Evolutionary conservation across 805 yeast species (phyloP), one percentile per base, ranked within the genome.

Genomic region (Suhomyces tanzawaensis): DNA sequence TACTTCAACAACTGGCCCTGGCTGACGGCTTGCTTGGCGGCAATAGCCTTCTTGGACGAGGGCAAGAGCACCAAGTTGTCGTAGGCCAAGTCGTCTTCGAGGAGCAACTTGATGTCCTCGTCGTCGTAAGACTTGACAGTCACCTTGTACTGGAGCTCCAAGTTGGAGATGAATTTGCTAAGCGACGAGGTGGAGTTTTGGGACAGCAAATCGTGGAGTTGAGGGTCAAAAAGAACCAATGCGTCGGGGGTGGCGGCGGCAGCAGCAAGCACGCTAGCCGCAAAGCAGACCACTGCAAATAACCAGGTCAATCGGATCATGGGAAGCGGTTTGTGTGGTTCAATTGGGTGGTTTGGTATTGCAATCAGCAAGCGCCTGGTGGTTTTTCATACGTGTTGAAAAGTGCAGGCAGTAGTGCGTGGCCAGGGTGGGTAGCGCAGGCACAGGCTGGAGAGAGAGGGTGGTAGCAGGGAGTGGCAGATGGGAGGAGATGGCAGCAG

Each of bases 1-100:
- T 81, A 87, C 27, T 77, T 68, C 29, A 87, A 57, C 42, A 93
- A 60, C 7, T 64, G 58, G 41, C 53, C 56, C 40, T 58, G 66
- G 42, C 55, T 53, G 43, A 66, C 52, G 34, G 33, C 38, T 16
- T 37, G 36, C 32, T 66, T 68, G 33, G 61, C 57, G 5, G 44
- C 49, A 30, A 64, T 52, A 4, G 59, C 40, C 50, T 61, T 66
- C 46, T 64, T 63, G 26, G 60, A 33, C 9, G 64, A 45, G 4
- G 73, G 73, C 42, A 69, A 54, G 29, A 64, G 55, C 14, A 69
- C 48, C 44, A 62, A 47, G 44, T 64, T 57, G 32, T 60, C 55
- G 40, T 44, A 65, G 23, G 44, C 44, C 6, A 54, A 46, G 18
- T 47, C 52, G 4, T 51, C 63, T 17, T 53, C 55, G 28, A 41